Evolutionary conservation across 192 early-diverging fungal species (phyloP), one percentile per base, ranked within the genome.

Genomic region (Umbelopsis sp.): DNA sequence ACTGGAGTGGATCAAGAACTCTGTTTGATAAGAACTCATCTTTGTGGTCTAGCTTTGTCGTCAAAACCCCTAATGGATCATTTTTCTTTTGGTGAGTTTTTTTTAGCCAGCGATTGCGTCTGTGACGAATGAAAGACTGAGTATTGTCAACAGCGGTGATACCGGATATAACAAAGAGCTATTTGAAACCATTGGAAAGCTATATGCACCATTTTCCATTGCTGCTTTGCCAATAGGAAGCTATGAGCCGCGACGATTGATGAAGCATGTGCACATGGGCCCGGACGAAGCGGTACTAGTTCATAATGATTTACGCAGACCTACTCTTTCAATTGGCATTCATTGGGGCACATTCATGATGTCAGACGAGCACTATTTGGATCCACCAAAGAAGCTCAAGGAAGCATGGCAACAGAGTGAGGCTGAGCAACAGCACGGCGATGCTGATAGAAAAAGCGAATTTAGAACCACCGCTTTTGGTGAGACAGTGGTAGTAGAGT

Each of bases 311-410:
- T 71, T 87, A 11, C n/a, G 58, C 20, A 22, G 41, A 25, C 82
- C 86, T 6, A 52, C 41, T 1, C 61, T 78, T 61, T 80, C 86
- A 2, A 69, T 87, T 22, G 86, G 86, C n/a, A 81, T 87, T 22
- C 86, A 85, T 64, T 87, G 86, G 86, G 86, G 84, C 16, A 87
- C 86, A 4, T 87, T 85, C 69, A 84, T 87, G 84, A 85, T 87
- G 83, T 84, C 81, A n/a, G 81, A 85, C 64, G 85, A 87, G 55
- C 80, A 82, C 67, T 86, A 88, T 68, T 46, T 85, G 70, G 84
- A 81, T 41, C 82, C 86, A 49, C 80, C 81, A 61, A 61, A 66
- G 46, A 35, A 50, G 22, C 58, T 74, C 44, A 47, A 23, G 23
- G 53, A 66, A 69, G 49, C 65, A 30, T 74, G 72, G 72, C n/a